These are phyloP conservation scores for Nidularia sp. DNA, from an alignment of 768 basidiomycete species.

Conservation along the genomic window DNA sequence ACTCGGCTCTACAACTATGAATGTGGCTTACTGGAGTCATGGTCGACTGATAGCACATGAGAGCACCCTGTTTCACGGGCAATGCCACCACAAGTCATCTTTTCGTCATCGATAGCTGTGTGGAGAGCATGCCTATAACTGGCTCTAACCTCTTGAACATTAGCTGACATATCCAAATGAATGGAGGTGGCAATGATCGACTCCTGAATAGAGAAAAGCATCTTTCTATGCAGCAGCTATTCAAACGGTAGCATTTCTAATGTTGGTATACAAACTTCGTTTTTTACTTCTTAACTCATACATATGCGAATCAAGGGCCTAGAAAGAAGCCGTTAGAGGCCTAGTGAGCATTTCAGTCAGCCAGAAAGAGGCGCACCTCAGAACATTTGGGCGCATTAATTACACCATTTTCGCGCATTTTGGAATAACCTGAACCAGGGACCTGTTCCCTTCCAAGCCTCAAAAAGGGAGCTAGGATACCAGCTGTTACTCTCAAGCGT, in stretches of 20 bases:
- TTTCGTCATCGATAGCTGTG: too few species aligned
- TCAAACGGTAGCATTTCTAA: neutral
- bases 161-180: neutral
- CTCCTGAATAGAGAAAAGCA: neutral
- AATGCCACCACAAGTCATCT: too few species aligned
- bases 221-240: neutral
- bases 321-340: neutral
- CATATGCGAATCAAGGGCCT: neutral
- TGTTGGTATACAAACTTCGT: neutral
- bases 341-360: neutral
- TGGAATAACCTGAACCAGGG: conserved; percentile 98
- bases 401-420: conserved; percentile 75
- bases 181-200: neutral
- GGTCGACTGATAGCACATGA: too few species aligned
- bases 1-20: too few species aligned
- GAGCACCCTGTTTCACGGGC: too few species aligned
- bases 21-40: too few species aligned
- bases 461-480: conserved; percentile 61
- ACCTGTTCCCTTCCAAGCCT: conserved; percentile 69
- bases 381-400: neutral
- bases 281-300: neutral
- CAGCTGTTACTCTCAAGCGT: conserved; percentile 87
- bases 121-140: too few species aligned
- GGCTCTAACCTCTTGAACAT: too few species aligned
- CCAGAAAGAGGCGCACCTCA: neutral